Conservation (phyloP, 2,329 filamentous ascomycete genomes). For the Microcera coccophila region DNA sequence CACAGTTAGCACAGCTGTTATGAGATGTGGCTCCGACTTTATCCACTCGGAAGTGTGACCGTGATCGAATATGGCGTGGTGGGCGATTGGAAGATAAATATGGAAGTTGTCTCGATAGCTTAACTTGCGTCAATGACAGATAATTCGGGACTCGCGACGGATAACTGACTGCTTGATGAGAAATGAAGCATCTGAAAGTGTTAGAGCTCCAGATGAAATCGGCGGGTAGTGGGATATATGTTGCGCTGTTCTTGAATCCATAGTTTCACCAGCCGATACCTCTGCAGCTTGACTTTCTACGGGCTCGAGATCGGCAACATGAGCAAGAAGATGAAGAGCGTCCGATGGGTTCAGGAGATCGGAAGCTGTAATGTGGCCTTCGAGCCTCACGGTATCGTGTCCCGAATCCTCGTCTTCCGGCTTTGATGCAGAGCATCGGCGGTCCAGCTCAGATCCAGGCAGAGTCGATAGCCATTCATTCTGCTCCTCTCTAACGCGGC, state of each 20-base stretch:
- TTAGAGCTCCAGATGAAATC: conserved; percentile 30
- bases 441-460: conserved; percentile 15
- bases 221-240: conserved; percentile 28
- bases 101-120: conserved; percentile 65
- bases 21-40: conserved; percentile 59
- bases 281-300: too few species aligned
- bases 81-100: conserved; percentile 66
- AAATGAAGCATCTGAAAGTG: conserved; percentile 22
- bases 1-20: conserved; percentile 67
- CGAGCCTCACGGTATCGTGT: conserved; percentile 19
- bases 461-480: conserved; percentile 15
- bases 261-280: neutral
- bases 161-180: conserved; percentile 27
- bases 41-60: conserved; percentile 52
- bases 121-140: conserved; percentile 5
- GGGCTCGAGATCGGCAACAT: conserved; percentile 38
- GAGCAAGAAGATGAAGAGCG: conserved; percentile 38
- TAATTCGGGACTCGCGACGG: neutral
- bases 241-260: neutral
- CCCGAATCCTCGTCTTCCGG: conserved; percentile 8
- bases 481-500: conserved; percentile 3
- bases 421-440: too few species aligned
- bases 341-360: conserved; percentile 42
- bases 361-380: conserved; percentile 38
- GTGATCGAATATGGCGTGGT: conserved; percentile 53